A percentile compares a stretch with the other conserved stretches of the same genome.
These are phyloP conservation scores for Phytophthora pluvialis DNA, from an alignment of 352 stramenopile species.

Conservation along the genomic window DNA sequence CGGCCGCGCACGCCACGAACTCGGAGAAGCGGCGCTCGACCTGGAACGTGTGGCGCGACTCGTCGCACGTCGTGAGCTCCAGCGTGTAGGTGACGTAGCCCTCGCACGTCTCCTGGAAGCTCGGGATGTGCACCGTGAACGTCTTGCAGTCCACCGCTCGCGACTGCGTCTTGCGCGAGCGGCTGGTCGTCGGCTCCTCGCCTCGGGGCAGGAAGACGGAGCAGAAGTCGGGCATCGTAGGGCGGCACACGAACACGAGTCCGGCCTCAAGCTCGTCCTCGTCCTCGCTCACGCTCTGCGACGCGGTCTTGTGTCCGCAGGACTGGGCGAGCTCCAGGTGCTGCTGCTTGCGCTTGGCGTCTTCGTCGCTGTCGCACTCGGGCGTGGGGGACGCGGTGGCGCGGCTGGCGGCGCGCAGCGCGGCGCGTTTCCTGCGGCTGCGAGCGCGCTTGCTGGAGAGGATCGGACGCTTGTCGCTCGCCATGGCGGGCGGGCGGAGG, in stretches of 20 bases:
- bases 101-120: conserved; percentile 69
- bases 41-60: conserved; percentile 53
- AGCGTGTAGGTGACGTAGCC: conserved; percentile 76
- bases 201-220: conserved; percentile 52
- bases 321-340: conserved; percentile 11
- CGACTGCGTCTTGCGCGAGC: conserved; percentile 7
- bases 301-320: conserved; percentile 17
- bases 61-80: conserved; percentile 42
- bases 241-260: conserved; percentile 70
- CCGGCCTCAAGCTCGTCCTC: conserved; percentile 58
- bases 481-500: conserved; percentile 35
- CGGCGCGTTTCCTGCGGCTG: conserved; percentile 62
- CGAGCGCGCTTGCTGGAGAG: conserved; percentile 67
- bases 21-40: conserved; percentile 81
- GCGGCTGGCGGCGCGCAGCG: conserved; percentile 39
- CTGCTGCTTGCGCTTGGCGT: conserved; percentile 22
- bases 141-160: conserved; percentile 25
- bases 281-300: conserved; percentile 44
- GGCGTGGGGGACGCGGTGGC: conserved; percentile 18
- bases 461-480: conserved; percentile 71
- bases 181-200: conserved; percentile 18
- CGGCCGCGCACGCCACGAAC: conserved; percentile 65
- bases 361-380: conserved; percentile 45
- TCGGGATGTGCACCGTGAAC: conserved; percentile 64
- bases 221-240: conserved; percentile 67